phyloP scores from a whole-genome alignment of 768 basidiomycete species.

The Lyophyllum atratum region DNA sequence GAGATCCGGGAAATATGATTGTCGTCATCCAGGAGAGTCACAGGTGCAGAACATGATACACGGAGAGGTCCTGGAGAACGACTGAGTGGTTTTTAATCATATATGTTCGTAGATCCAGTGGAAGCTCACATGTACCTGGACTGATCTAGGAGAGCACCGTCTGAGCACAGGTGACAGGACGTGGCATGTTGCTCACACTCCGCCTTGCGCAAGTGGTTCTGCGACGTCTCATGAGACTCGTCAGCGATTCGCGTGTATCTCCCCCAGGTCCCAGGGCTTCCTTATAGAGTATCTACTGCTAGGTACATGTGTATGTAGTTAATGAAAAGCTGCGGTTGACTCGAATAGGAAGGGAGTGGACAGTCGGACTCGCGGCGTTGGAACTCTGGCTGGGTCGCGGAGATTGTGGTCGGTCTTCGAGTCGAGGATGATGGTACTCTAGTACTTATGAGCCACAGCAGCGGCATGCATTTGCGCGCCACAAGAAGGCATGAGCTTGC shows the following conservation, averaged over 20 bases:
- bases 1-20: too few species aligned
- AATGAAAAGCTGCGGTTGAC: not conserved
- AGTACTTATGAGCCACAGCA: not conserved
- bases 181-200: not conserved
- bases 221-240: too few species aligned
- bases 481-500: constrained; percentile 5
- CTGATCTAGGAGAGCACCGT: too few species aligned
- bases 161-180: too few species aligned
- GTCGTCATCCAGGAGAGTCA: too few species aligned
- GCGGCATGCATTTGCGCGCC: constrained; percentile 11
- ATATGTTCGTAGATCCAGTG: too few species aligned
- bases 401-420: constrained; percentile 1
- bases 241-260: too few species aligned
- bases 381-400: constrained; percentile 3
- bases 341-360: constrained; percentile 8
- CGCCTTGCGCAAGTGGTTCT: too few species aligned
- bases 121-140: too few species aligned
- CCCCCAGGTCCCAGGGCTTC: too few species aligned
- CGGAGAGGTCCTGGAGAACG: not conserved
- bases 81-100: not conserved
- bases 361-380: constrained; percentile 8
- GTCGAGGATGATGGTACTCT: not conserved
- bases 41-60: not conserved
- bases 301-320: constrained; percentile 12
- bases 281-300: too few species aligned